Evolutionary conservation across 345 rosid genomes (phyloP).

Genomic region (Brassica juncea): DNA sequence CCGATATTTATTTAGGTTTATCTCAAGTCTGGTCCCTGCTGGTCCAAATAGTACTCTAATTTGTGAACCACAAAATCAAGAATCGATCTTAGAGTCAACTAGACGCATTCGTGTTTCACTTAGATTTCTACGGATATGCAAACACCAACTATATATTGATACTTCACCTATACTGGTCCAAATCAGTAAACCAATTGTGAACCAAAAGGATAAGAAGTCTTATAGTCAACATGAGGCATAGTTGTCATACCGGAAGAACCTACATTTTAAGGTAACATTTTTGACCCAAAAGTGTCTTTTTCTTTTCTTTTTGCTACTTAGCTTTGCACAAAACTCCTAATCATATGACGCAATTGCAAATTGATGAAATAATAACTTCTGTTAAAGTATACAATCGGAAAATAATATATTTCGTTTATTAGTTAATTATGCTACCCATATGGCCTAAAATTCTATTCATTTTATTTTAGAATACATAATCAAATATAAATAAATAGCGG

Average conservation of each 20-base stretch:
- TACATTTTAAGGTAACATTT: background rate
- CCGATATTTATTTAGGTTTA: background rate
- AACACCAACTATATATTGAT: background rate
- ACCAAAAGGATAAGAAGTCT: background rate
- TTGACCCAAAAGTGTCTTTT: background rate
- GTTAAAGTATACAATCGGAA: background rate
- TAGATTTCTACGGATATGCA: background rate
- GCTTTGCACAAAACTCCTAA: slow-evolving; percentile 22
- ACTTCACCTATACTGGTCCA: background rate
- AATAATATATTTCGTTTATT: background rate
- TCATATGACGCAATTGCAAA: slow-evolving; percentile 2
- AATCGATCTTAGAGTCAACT: background rate
- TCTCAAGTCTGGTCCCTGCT: background rate
- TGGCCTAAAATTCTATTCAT: background rate
- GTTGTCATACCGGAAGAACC: background rate
- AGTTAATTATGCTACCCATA: background rate
- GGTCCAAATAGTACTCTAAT: background rate
- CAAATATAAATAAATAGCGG: background rate
- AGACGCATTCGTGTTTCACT: background rate
- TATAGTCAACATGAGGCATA: background rate
- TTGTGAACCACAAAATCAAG: background rate
- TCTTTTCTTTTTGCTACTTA: background rate
- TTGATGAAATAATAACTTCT: background rate
- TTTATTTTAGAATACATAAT: too few relatives aligned
- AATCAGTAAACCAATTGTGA: background rate